These are phyloP conservation scores for Clonostachys rhizophaga DNA, from an alignment of 2,329 filamentous ascomycete genomes.

Conservation along the genomic window DNA sequence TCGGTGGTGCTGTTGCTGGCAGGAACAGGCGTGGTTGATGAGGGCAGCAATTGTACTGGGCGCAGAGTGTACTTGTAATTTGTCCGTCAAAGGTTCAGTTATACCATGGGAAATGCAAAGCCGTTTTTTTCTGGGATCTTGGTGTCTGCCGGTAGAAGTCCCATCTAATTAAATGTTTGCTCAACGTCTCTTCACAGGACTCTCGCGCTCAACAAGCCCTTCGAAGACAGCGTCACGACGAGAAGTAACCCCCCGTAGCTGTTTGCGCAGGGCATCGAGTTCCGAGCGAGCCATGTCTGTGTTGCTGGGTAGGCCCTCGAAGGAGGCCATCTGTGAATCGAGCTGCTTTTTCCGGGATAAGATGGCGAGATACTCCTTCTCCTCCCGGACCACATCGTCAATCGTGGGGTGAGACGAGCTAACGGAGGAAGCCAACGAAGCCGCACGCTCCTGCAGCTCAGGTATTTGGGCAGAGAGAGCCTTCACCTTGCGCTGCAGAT, in stretches of 20 bases:
- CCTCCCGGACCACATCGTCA: conserved; percentile 53
- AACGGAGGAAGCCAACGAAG: conserved; percentile 27
- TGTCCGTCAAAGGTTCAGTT: no score
- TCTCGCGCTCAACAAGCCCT: conserved; percentile 59
- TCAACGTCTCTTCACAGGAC: conserved; percentile 37
- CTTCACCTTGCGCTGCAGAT: conserved; percentile 68
- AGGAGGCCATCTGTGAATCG: conserved; percentile 58
- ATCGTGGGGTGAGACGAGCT: conserved; percentile 39
- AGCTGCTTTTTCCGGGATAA: conserved; percentile 53
- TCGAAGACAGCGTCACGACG: conserved; percentile 74
- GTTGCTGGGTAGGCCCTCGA: conserved; percentile 70
- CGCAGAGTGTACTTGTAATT: no score
- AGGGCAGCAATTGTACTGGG: no score
- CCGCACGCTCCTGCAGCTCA: conserved; percentile 51
- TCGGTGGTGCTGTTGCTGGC: conserved; percentile 67
- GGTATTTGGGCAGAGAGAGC: conserved; percentile 60
- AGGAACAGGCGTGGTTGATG: conserved; percentile 43
- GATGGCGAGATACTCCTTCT: conserved; percentile 53
- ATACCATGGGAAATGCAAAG: no score
- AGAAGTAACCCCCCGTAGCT: conserved; percentile 56
- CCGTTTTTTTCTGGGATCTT: no score
- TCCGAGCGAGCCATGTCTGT: conserved; percentile 63
- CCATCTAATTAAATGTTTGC: conserved; percentile 3
- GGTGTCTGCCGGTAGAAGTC: background rate
- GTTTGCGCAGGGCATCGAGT: conserved; percentile 60